Evolutionary conservation across 2,329 filamentous ascomycete species (phyloP), one percentile per base, ranked within the genome.

Genomic region (Karstenula rhodostoma): DNA sequence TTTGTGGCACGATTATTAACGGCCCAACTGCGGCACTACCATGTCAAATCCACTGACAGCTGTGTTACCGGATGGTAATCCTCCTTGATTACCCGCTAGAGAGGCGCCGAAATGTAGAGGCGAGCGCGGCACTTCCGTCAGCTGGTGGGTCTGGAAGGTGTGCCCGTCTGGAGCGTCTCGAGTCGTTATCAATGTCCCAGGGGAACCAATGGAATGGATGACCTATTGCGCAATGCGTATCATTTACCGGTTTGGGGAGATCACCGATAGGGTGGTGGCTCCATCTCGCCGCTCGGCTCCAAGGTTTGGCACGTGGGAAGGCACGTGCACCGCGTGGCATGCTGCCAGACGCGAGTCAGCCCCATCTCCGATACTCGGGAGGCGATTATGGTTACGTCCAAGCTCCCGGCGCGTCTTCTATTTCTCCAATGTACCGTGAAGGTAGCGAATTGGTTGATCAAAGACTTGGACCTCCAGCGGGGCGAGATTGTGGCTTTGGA

Each of bases 401-500:
- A 19, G 19, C 10, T 44, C 42, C 23, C 23, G 42, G 19, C 42
- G 9, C 10, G 42, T 44, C 42, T 23, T 44, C 42, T 5, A 17
- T 78, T 77, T 61, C 73, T 73, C 32, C 65, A 71, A 10, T 63
- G 64, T 7, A 66, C 76, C 4, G 68, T 57, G 2, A 61, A 64
- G 15, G 71, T 73, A 2, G 76, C 66, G 5, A 78, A 77, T 63
- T 78, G 76, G 76, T 53, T 78, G 51, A 68, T 77, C 59, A 71
- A 75, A 19, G 75, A 76, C 23, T 29, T 83, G 1, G 70, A 64
- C 0, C 58, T 78, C 7, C 43, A 71, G 25, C 57, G 67, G 1
- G 69, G 67, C 8, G 77, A 79, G 51, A 61, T 78, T 4, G 76
- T 79, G 8, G 75, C 76, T 3, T 63, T 79, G 33, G 66, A 78